These are phyloP conservation scores for Chaetomium strumarium DNA, from an alignment of 2,329 filamentous ascomycete species.

Conservation along the genomic window DNA sequence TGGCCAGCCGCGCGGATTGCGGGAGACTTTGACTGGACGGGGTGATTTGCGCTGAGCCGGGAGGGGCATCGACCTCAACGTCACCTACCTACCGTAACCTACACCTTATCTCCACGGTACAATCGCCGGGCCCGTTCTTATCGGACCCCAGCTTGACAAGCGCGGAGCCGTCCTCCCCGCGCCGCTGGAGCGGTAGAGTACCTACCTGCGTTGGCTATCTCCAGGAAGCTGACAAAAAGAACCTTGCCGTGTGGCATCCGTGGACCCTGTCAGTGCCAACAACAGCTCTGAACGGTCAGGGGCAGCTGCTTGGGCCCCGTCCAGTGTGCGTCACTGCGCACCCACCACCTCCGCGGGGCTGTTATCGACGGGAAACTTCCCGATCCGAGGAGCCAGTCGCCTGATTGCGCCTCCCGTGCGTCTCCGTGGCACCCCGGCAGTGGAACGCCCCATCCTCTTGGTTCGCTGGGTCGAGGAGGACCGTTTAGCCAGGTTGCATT, in stretches of 20 bases:
- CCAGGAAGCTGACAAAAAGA: conserved; percentile 2
- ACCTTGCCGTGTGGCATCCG: conserved; percentile 8
- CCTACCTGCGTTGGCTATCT: background rate
- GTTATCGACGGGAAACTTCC: background rate
- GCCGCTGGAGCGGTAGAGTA: background rate
- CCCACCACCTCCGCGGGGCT: conserved; percentile 7
- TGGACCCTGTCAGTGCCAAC: conserved; percentile 19
- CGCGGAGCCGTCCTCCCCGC: conserved; percentile 3
- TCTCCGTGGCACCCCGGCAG: conserved; percentile 1
- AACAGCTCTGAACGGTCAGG: background rate
- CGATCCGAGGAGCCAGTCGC: background rate
- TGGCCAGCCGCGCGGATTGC: background rate
- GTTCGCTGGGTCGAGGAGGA: background rate
- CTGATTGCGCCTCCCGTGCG: conserved; percentile 4
- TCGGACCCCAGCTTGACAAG: background rate
- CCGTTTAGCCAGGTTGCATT: conserved; percentile 9
- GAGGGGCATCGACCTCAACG: background rate
- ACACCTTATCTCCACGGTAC: conserved; percentile 7
- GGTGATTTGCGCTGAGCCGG: background rate
- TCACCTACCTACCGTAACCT: too few relatives aligned
- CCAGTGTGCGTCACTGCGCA: background rate
- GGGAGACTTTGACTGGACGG: conserved; percentile 2
- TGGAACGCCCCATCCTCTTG: conserved; percentile 12
- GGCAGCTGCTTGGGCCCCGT: conserved; percentile 8
- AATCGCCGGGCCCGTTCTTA: conserved; percentile 2